Percentiles rank a stretch among this genome's conserved stretches.
These are phyloP conservation scores for Zoysia matrella DNA, from an alignment of 202 grass and related monocot species.

Conservation along the genomic window DNA sequence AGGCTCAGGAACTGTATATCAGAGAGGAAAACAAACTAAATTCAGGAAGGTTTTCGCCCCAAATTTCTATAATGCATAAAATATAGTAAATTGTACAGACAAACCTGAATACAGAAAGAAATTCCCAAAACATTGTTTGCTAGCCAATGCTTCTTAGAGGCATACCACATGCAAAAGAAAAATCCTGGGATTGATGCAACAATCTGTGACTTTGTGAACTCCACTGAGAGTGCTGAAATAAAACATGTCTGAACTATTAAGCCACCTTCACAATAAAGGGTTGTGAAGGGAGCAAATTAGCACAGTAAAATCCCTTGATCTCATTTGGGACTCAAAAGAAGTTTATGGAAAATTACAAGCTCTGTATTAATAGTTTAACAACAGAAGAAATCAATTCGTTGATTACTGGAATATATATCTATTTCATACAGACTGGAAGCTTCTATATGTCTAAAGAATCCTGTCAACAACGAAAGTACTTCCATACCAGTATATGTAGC, in stretches of 20 bases:
- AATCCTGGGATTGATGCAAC: conserved; percentile 87
- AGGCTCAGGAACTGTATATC: conserved; percentile 1
- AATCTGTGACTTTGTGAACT: conserved; percentile 95
- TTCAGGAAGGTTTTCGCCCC: background rate
- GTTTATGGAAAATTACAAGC: background rate
- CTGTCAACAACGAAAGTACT: background rate
- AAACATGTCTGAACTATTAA: conserved; percentile 31
- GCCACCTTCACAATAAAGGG: conserved; percentile 3
- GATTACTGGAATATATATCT: background rate
- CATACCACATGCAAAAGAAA: conserved; percentile 97
- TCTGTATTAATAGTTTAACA: background rate
- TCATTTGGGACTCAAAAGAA: background rate
- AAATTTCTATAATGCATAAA: conserved; percentile 14
- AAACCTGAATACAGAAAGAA: conserved; percentile 96
- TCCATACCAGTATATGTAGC: background rate
- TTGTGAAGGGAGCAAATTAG: background rate
- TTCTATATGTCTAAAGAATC: background rate
- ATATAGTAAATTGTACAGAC: background rate
- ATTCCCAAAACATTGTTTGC: conserved; percentile 94
- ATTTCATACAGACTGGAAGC: background rate
- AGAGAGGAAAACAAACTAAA: background rate
- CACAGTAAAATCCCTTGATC: background rate
- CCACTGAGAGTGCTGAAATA: conserved; percentile 78
- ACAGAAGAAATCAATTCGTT: background rate
- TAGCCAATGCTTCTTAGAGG: conserved; percentile 90